Conservation (phyloP, 352 stramenopile genomes). For the Phytophthora pinifolia region DNA sequence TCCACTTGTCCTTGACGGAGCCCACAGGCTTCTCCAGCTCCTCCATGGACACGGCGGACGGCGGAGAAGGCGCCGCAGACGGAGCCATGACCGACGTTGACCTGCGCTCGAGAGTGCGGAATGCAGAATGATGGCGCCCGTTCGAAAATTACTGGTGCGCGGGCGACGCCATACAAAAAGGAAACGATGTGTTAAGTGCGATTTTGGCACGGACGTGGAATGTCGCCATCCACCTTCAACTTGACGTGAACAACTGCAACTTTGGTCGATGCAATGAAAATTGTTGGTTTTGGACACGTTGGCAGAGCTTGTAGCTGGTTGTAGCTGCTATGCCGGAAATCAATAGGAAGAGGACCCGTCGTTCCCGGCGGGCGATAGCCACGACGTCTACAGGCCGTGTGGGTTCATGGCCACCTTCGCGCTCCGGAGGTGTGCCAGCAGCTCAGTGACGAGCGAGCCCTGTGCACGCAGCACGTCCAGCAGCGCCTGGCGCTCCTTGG, state of each 20-base stretch:
- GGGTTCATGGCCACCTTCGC: conserved; percentile 9
- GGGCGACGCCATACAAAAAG: background rate
- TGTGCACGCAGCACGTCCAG: conserved; percentile 40
- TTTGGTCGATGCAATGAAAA: conserved; percentile 6
- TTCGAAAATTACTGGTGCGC: conserved; percentile 25
- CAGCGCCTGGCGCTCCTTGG: conserved; percentile 35
- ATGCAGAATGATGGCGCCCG: conserved; percentile 25
- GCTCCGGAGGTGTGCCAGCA: conserved; percentile 30
- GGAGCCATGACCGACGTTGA: conserved; percentile 34
- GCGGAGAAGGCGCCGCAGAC: conserved; percentile 18
- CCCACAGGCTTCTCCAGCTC: conserved; percentile 75
- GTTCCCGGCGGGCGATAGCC: background rate
- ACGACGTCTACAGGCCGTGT: conserved; percentile 14
- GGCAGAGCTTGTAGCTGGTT: conserved; percentile 3
- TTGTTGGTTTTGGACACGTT: conserved; percentile 23
- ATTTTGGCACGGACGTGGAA: background rate
- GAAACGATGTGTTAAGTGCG: background rate
- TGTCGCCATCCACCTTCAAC: conserved; percentile 13
- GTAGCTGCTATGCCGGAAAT: conserved; percentile 5
- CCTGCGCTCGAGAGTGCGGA: conserved; percentile 17
- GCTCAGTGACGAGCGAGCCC: conserved; percentile 34
- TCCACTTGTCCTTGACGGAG: conserved; percentile 96
- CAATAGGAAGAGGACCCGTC: conserved; percentile 1
- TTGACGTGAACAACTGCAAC: background rate
- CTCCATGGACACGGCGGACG: conserved; percentile 39